Conservation (phyloP, 2,329 filamentous ascomycete species). For the Fusarium stilboides region DNA sequence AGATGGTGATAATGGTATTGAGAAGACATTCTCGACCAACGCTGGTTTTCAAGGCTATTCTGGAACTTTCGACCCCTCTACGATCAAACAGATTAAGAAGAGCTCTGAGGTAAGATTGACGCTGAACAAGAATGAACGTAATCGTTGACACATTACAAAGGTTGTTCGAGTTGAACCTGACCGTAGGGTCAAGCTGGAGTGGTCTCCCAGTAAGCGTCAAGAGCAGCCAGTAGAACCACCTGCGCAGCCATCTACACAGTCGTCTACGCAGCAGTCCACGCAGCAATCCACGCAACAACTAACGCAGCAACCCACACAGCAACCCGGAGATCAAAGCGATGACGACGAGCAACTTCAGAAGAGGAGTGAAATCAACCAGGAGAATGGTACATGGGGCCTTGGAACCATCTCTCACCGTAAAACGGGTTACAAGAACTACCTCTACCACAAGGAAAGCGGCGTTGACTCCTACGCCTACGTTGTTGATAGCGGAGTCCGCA, state of each 20-base stretch:
- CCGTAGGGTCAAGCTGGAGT: conserved; percentile 47
- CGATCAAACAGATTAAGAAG: conserved; percentile 59
- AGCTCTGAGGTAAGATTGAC: conserved; percentile 58
- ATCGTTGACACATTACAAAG: conserved; percentile 29
- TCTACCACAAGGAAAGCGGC: conserved; percentile 64
- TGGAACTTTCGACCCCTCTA: conserved; percentile 60
- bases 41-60: conserved; percentile 59
- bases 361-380: conserved; percentile 49
- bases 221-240: conserved; percentile 2
- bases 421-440: conserved; percentile 56
- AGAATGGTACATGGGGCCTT: conserved; percentile 52
- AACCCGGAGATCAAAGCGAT: neutral
- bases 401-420: conserved; percentile 53
- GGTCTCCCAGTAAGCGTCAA: conserved; percentile 22
- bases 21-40: conserved; percentile 50
- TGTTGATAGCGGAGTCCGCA: conserved; percentile 74
- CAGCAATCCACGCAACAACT: no score
- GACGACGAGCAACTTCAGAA: conserved; percentile 37
- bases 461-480: conserved; percentile 70
- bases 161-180: conserved; percentile 53
- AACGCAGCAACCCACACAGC: no score
- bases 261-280: neutral
- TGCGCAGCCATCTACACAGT: neutral
- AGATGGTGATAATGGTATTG: conserved; percentile 55
- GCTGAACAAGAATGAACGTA: no score